Conservation (phyloP, 768 basidiomycete species). For the Trametes cubensis region DNA sequence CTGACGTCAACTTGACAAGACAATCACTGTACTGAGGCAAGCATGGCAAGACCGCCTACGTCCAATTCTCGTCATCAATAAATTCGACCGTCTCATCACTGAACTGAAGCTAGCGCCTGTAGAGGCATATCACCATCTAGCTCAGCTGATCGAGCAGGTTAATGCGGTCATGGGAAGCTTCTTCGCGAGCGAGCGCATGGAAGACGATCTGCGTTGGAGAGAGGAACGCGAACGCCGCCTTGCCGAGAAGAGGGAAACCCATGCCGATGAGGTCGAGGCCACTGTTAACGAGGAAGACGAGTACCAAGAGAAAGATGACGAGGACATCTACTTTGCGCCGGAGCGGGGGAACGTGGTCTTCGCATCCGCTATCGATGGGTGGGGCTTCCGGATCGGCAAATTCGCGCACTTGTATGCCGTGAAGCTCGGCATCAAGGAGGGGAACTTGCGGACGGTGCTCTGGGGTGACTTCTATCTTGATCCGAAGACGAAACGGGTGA, state of each 20-base stretch:
- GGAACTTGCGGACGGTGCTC: conserved; percentile 78
- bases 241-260: conserved; percentile 70
- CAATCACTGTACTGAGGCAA: conserved; percentile 92
- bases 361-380: conserved; percentile 93
- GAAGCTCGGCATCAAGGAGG: conserved; percentile 90
- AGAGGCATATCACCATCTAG: conserved; percentile 95
- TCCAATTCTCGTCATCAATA: conserved; percentile 96
- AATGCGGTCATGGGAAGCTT: conserved; percentile 98
- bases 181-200: conserved; percentile 95
- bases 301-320: conserved; percentile 96
- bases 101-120: conserved; percentile 89
- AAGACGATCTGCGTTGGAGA: conserved; percentile 91
- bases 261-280: conserved; percentile 58
- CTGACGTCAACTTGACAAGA: conserved; percentile 47
- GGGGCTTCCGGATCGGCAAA: conserved; percentile 94
- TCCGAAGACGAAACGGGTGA: conserved; percentile 91
- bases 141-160: conserved; percentile 91
- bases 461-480: conserved; percentile 99
- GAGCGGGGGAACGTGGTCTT: conserved; percentile 96
- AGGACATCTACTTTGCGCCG: conserved; percentile 96
- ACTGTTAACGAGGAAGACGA: conserved; percentile 58
- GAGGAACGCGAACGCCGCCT: conserved; percentile 88
- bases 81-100: conserved; percentile 90
- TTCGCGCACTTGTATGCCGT: conserved; percentile 91
- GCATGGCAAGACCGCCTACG: conserved; percentile 88